Conservation (phyloP, 2,329 filamentous ascomycete genomes). For the Teratosphaeria nubilosa region DNA sequence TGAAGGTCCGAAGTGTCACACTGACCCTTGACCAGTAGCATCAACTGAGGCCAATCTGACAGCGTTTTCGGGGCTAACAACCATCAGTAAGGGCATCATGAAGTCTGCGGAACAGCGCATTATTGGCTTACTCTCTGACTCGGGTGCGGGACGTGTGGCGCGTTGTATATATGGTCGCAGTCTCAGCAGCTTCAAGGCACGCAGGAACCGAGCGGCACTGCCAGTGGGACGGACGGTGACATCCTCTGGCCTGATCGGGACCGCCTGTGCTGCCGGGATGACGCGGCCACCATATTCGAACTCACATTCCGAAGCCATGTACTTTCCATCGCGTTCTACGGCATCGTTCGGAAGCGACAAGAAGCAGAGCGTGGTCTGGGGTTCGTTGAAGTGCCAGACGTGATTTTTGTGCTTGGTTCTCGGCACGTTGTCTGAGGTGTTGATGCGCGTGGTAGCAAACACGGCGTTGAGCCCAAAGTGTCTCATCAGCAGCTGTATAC, state of each 20-base stretch:
- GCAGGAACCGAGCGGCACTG: conserved; percentile 4
- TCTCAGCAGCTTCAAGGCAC: conserved; percentile 6
- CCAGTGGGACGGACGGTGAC: background rate
- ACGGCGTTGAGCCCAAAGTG: conserved; percentile 11
- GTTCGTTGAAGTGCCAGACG: conserved; percentile 2
- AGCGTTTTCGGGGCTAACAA: background rate
- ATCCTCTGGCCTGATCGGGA: background rate
- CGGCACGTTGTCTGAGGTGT: background rate
- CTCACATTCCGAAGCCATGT: conserved; percentile 1
- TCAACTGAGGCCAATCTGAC: conserved; percentile 3
- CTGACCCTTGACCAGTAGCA: conserved; percentile 1
- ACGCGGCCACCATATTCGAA: background rate
- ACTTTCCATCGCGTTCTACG: background rate
- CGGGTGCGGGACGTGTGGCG: background rate
- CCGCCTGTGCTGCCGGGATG: conserved; percentile 2
- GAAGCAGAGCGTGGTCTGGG: conserved; percentile 12
- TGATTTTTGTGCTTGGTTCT: conserved; percentile 10
- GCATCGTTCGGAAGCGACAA: conserved; percentile 5
- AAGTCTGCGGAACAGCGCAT: background rate
- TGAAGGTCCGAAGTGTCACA: background rate
- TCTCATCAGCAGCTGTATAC: conserved; percentile 5
- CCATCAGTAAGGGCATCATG: background rate
- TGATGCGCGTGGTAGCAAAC: conserved; percentile 4
- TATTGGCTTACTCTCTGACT: background rate
- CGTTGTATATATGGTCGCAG: conserved; percentile 7